These are phyloP conservation scores for Nidularia pulvinata DNA, from an alignment of 768 basidiomycete species.

Conservation along the genomic window DNA sequence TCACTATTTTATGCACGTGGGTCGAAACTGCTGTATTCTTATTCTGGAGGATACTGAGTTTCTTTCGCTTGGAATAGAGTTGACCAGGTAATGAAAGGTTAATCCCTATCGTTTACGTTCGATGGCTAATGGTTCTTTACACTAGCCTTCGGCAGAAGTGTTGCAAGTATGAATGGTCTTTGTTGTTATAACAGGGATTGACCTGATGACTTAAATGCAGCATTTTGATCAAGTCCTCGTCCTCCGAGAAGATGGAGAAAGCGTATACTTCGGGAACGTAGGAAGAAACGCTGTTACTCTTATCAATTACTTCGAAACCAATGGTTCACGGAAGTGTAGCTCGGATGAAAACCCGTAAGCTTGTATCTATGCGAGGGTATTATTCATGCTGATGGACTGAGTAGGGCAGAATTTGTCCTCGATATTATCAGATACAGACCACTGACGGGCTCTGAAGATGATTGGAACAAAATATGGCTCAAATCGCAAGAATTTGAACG, in stretches of 20 bases:
- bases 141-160: constrained; percentile 81
- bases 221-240: constrained; percentile 79
- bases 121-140: constrained; percentile 60
- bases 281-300: constrained; percentile 63
- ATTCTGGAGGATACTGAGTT: constrained; percentile 52
- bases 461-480: not conserved
- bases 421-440: constrained; percentile 43
- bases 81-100: constrained; percentile 25
- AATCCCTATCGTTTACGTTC: constrained; percentile 50
- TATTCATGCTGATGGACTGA: not conserved
- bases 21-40: constrained; percentile 12
- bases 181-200: not conserved
- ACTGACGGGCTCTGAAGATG: not conserved
- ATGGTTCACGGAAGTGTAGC: constrained; percentile 65
- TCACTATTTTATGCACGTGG: constrained; percentile 87
- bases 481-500: not conserved
- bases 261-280: constrained; percentile 72
- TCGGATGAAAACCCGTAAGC: constrained; percentile 72
- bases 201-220: constrained; percentile 1
- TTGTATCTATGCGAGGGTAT: not conserved
- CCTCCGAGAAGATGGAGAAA: constrained; percentile 73
- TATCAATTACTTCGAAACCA: constrained; percentile 72
- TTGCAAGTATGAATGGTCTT: constrained; percentile 41
- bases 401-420: constrained; percentile 63
- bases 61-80: not conserved